These are phyloP conservation scores for Penicillium bovifimosum DNA, from an alignment of 495 filamentous ascomycete genomes.

Conservation along the genomic window DNA sequence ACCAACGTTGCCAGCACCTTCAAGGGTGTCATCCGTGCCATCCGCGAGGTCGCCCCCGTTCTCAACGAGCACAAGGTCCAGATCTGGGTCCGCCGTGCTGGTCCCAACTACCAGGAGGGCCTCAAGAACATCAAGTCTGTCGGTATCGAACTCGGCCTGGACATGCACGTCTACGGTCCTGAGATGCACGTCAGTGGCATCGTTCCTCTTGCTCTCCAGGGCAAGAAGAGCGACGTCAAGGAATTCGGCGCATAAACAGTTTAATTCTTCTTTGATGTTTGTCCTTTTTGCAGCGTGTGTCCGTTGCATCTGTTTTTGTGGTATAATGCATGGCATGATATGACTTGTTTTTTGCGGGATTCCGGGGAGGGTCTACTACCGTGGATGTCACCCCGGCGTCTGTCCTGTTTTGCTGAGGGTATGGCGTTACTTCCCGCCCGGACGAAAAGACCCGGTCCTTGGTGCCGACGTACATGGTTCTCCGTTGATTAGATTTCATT, in stretches of 20 bases:
- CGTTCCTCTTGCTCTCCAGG: slow-evolving; percentile 59
- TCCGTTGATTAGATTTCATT: slow-evolving; percentile 27
- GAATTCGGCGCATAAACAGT: slow-evolving; percentile 43
- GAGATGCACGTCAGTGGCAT: slow-evolving; percentile 85
- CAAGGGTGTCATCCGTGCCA: slow-evolving; percentile 98
- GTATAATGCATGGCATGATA: slow-evolving; percentile 47
- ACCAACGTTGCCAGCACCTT: slow-evolving; percentile 95
- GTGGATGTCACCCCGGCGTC: slow-evolving; percentile 12
- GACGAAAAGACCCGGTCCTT: slow-evolving; percentile 27
- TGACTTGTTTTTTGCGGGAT: slow-evolving; percentile 28
- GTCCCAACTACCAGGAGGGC: slow-evolving; percentile 99
- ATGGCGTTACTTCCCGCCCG: slow-evolving; percentile 30
- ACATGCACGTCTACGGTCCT: slow-evolving; percentile 95
- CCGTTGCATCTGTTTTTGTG: slow-evolving; percentile 36
- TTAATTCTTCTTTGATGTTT: slow-evolving; percentile 12
- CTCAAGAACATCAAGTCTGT: slow-evolving; percentile 99
- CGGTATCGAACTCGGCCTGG: slow-evolving; percentile 82
- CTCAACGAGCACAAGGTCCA: slow-evolving; percentile 96
- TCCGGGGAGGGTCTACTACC: slow-evolving; percentile 4
- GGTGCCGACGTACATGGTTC: slow-evolving; percentile 31
- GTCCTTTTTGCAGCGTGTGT: slow-evolving; percentile 30
- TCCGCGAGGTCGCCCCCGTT: slow-evolving; percentile 80
- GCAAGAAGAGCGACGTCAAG: slow-evolving; percentile 52
- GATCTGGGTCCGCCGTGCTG: slow-evolving; percentile 99
- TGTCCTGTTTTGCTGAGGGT: slow-evolving; percentile 25